Conservation (phyloP, 306 rosid species). For the Styphnolobium japonicum region DNA sequence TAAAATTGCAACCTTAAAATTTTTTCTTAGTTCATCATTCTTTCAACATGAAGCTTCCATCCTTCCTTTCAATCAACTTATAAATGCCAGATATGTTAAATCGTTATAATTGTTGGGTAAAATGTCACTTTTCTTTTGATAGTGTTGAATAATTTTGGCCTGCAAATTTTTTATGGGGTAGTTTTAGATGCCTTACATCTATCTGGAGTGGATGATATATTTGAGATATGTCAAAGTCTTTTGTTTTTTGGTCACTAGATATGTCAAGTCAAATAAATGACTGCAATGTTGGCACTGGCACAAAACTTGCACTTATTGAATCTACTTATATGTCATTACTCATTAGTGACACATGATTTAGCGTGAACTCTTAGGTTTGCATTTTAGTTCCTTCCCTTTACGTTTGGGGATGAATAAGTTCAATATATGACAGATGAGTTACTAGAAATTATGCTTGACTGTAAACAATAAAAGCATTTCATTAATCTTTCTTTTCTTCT, state of each 20-base stretch:
- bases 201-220: background rate
- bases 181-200: background rate
- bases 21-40: conserved; percentile 15
- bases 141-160: background rate
- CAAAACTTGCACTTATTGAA: background rate
- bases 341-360: background rate
- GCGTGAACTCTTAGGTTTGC: background rate
- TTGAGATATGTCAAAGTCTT: background rate
- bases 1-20: conserved; percentile 7
- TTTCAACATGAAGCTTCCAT: background rate
- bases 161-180: background rate
- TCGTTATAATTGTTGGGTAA: background rate
- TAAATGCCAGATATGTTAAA: background rate
- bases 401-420: background rate
- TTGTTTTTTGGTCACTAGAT: background rate
- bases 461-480: conserved; percentile 11
- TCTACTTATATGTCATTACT: background rate
- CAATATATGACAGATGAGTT: background rate
- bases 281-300: background rate
- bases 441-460: background rate
- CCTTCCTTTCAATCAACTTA: background rate
- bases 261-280: conserved; percentile 16
- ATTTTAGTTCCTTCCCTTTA: background rate
- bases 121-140: background rate
- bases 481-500: background rate